Conservation (phyloP, 352 stramenopile species). For the Phytophthora syringae region DNA sequence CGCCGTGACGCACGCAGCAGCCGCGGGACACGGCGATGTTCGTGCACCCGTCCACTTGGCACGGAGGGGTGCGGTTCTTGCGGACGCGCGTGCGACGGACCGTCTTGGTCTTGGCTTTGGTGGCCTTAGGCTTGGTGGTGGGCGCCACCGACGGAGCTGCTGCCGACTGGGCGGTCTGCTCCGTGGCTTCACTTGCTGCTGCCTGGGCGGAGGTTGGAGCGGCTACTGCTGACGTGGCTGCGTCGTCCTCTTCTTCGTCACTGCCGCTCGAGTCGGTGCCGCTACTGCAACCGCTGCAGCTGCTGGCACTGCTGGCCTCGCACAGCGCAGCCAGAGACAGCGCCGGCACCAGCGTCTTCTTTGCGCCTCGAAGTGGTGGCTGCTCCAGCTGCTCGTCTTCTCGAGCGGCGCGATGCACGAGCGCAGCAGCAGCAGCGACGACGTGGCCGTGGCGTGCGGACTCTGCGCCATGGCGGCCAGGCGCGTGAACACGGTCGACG, state of each 20-base stretch:
- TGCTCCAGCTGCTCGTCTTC: conserved; percentile 20
- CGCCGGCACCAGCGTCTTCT: conserved; percentile 16
- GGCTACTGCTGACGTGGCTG: background rate
- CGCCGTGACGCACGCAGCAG: conserved; percentile 59
- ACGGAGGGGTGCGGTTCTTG: conserved; percentile 59
- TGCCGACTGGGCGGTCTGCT: background rate
- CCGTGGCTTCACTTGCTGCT: conserved; percentile 2
- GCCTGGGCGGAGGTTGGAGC: background rate
- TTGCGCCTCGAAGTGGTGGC: background rate
- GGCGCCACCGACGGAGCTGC: background rate
- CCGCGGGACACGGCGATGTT: conserved; percentile 62
- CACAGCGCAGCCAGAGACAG: conserved; percentile 31
- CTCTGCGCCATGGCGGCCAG: conserved; percentile 33
- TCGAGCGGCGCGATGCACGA: conserved; percentile 51
- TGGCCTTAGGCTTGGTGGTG: conserved; percentile 2
- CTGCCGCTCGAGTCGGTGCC: too few relatives aligned
- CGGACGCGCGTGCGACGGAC: conserved; percentile 20
- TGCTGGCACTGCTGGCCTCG: conserved; percentile 21
- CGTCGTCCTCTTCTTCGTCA: conserved; percentile 20
- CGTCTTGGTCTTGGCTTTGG: conserved; percentile 7
- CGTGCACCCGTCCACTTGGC: conserved; percentile 66
- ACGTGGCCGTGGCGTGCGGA: conserved; percentile 26
- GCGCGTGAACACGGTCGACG: conserved; percentile 18
- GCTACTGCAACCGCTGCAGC: conserved; percentile 16
- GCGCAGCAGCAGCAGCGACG: conserved; percentile 44